Percentiles rank a stretch among this genome's conserved stretches.
Conservation (phyloP, 2,329 filamentous ascomycete species). For the Pyricularia grisea region DNA sequence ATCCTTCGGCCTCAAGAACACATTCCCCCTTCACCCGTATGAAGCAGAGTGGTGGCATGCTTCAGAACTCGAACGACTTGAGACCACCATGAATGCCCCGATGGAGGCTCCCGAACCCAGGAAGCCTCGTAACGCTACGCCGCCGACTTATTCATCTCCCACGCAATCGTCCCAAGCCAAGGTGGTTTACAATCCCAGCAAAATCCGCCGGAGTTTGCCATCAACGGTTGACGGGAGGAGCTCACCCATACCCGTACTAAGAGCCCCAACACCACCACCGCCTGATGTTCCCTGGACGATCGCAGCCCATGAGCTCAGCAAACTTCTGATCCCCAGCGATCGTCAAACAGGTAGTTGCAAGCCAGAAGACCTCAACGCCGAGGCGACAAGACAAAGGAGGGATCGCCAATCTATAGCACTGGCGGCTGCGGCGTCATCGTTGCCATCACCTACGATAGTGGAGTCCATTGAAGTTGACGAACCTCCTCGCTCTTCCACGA, state of each 20-base stretch:
- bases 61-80: conserved; percentile 58
- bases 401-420: conserved; percentile 44
- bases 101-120: conserved; percentile 31
- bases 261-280: conserved; percentile 55
- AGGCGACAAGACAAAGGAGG: conserved; percentile 51
- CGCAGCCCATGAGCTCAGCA: conserved; percentile 75
- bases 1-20: conserved; percentile 20
- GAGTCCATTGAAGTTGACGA: conserved; percentile 7
- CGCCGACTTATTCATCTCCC: conserved; percentile 73
- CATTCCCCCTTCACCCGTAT: conserved; percentile 32
- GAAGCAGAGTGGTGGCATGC: conserved; percentile 65
- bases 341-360: conserved; percentile 68
- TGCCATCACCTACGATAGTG: conserved; percentile 10
- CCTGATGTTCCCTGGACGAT: conserved; percentile 80
- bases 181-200: conserved; percentile 54
- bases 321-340: conserved; percentile 67
- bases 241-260: conserved; percentile 22
- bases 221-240: conserved; percentile 32
- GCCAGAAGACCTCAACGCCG: conserved; percentile 67
- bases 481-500: conserved; percentile 35
- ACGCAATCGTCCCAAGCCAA: conserved; percentile 83
- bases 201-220: conserved; percentile 54
- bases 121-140: conserved; percentile 44
- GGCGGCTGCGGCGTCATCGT: conserved; percentile 19
- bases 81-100: conserved; percentile 45